Evolutionary conservation across 352 stramenopile genomes (phyloP), one percentile per base, ranked within the genome.

Genomic region (Detonula confervacea): DNA sequence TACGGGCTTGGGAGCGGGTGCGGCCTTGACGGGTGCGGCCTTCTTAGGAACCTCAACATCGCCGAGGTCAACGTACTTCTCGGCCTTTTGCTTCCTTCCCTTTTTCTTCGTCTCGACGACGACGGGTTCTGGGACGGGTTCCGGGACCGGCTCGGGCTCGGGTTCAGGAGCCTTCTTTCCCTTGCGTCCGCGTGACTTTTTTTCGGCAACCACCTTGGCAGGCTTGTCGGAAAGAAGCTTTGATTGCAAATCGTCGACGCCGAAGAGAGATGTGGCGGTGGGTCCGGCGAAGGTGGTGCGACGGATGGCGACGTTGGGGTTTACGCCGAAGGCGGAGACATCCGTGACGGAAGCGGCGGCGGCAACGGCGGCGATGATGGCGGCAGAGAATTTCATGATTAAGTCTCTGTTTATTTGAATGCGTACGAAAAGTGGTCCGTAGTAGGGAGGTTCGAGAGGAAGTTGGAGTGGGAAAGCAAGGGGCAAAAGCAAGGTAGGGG

Each of bases 301-400:
- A 44, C 49, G 54, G 35, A 72, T 37, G 55, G 57, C 11, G 30
- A 81, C 47, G 27, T 62, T 74, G 4, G 77, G 71, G 24, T 76
- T 37, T 25, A 73, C 46, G 22, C 56, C 71, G 54, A 81, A 78
- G 11, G 78, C 71, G 2, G 78, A 62, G 2, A 77, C 78, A 76
- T 79, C 37, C 29, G 62, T 63, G 66, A 79, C 42, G 33, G 60
- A 51, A n/a, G 70, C 59, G 27, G 56, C 42, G 42, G 52, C 62
- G 49, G 62, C 64, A 52, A 81, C 66, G 71, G 64, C 71, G 65
- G 69, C 60, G 24, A 86, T 52, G 33, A 77, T 73, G 35, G 68
- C 49, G 42, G 64, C 62, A 37, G 77, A 75, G 66, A 85, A 85
- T 64, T 81, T 85, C 77, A 85, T 85, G 63, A 39, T 84, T 77